Conservation (phyloP, 805 yeast species). For the Wickerhamiella domercqiae region DNA sequence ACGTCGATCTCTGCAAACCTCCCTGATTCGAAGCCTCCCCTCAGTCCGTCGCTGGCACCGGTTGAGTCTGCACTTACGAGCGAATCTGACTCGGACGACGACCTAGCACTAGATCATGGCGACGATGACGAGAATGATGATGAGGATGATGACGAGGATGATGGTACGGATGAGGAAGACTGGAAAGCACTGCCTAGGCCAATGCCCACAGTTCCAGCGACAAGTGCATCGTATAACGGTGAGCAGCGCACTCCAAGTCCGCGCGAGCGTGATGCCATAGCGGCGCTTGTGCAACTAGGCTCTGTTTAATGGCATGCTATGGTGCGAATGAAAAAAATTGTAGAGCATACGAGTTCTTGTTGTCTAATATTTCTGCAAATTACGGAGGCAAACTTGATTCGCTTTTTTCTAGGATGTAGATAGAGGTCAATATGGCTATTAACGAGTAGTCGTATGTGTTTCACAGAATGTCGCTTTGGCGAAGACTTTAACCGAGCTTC, state of each 20-base stretch:
- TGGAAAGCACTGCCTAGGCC: slow-evolving; percentile 70
- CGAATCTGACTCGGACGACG: neutral
- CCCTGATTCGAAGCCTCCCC: slow-evolving; percentile 21
- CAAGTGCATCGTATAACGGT: too few species aligned
- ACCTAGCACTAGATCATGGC: neutral
- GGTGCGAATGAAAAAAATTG: too few species aligned
- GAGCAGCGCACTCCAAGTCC: slow-evolving; percentile 25
- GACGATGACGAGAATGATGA: slow-evolving; percentile 17
- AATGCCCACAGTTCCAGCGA: slow-evolving; percentile 5
- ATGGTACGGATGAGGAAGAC: slow-evolving; percentile 86
- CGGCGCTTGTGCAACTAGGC: slow-evolving; percentile 47
- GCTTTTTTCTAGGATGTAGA: too few species aligned
- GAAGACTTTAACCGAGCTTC: slow-evolving; percentile 12
- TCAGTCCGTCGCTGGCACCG: slow-evolving; percentile 21
- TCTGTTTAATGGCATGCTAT: slow-evolving; percentile 17
- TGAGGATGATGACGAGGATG: slow-evolving; percentile 20
- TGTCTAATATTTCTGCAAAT: too few species aligned
- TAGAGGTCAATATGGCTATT: neutral
- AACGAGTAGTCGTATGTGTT: neutral
- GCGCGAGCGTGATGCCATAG: slow-evolving; percentile 43
- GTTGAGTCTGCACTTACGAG: slow-evolving; percentile 15
- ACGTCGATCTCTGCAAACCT: slow-evolving; percentile 17
- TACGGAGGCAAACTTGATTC: too few species aligned
- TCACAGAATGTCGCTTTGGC: too few species aligned
- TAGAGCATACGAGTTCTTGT: too few species aligned